Evolutionary conservation across 2,329 filamentous ascomycete genomes (phyloP).

Genomic region (Aspergillus caelatus): DNA sequence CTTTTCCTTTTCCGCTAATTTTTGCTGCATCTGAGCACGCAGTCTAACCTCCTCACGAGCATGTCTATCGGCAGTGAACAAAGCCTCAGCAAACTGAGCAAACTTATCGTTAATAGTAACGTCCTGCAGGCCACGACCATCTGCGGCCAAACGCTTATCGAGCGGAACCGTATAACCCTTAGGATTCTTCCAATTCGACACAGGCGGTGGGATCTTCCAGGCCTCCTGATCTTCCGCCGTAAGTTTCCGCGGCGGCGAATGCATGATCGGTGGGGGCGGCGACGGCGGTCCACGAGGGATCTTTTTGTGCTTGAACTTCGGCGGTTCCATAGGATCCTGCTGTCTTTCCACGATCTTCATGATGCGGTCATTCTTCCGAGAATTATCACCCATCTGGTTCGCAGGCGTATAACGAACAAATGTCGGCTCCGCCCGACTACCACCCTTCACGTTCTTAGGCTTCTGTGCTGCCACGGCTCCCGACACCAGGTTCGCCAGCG

Average conservation of each 20-base stretch:
- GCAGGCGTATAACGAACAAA: slow-evolving; percentile 95
- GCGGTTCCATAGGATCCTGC: slow-evolving; percentile 92
- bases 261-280: slow-evolving; percentile 91
- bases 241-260: slow-evolving; percentile 89
- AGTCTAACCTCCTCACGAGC: slow-evolving; percentile 94
- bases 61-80: slow-evolving; percentile 92
- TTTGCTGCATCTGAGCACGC: slow-evolving; percentile 90
- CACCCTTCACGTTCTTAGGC: slow-evolving; percentile 88
- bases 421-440: slow-evolving; percentile 79
- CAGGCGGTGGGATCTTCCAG: slow-evolving; percentile 87
- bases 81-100: slow-evolving; percentile 88
- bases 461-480: slow-evolving; percentile 90
- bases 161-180: slow-evolving; percentile 96
- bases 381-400: slow-evolving; percentile 90
- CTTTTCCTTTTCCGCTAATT: slow-evolving; percentile 95
- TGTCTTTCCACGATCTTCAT: slow-evolving; percentile 98
- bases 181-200: slow-evolving; percentile 99
- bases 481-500: slow-evolving; percentile 77
- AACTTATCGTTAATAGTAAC: slow-evolving; percentile 98
- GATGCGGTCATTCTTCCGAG: slow-evolving; percentile 87
- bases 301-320: slow-evolving; percentile 99
- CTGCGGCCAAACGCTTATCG: slow-evolving; percentile 92
- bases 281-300: slow-evolving; percentile 90
- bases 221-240: slow-evolving; percentile 97
- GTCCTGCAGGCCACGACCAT: slow-evolving; percentile 88